Evolutionary conservation across 139 green algal species (phyloP).

Genomic region (Volvox africanus): DNA sequence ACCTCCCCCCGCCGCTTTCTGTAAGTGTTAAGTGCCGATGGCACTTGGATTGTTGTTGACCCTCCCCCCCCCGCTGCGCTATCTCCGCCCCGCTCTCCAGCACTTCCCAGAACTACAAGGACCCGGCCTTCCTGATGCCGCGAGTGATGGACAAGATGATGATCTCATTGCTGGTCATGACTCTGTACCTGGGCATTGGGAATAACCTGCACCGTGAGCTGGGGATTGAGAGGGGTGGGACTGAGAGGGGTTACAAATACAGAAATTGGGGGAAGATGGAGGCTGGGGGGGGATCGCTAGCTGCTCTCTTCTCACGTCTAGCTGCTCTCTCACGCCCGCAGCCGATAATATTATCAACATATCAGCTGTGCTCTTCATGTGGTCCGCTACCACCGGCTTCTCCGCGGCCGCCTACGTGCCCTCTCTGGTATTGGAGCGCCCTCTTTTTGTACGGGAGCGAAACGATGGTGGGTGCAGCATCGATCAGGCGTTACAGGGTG

Average conservation of each 20-base stretch:
- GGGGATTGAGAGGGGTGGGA: not conserved
- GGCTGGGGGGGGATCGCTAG: no score
- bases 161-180: conserved; percentile 62
- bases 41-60: no score
- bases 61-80: no score
- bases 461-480: conserved; percentile 51
- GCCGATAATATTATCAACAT: conserved; percentile 44
- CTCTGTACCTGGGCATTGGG: conserved; percentile 54
- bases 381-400: conserved; percentile 41
- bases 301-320: not conserved
- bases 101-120: conserved; percentile 55
- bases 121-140: conserved; percentile 50
- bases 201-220: conserved; percentile 14
- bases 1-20: no score
- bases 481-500: no score
- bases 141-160: conserved; percentile 62
- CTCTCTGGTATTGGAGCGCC: conserved; percentile 39
- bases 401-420: conserved; percentile 43
- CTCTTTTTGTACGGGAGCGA: conserved; percentile 59
- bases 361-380: conserved; percentile 50
- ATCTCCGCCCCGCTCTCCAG: conserved; percentile 43
- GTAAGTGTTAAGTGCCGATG: no score
- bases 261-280: no score
- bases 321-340: not conserved
- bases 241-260: no score